phyloP scores from a whole-genome alignment of 2,329 filamentous ascomycete genomes.

The Grosmannia clavigera region DNA sequence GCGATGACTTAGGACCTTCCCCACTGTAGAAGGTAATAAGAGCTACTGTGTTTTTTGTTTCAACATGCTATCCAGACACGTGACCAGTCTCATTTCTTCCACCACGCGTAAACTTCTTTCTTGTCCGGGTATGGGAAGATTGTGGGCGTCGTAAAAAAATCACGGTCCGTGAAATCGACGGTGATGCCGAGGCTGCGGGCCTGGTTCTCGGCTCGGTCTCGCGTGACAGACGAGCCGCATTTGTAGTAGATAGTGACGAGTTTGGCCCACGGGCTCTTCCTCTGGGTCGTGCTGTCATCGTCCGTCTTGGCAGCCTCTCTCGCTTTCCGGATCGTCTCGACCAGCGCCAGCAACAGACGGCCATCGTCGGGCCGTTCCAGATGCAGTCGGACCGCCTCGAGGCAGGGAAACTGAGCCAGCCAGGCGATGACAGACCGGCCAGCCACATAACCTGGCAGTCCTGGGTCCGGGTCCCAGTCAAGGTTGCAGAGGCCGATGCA shows the following conservation, averaged over 20 bases:
- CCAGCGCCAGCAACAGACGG: neutral
- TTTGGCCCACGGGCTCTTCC: neutral
- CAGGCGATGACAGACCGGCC: slow-evolving; percentile 8
- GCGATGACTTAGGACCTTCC: too few relatives aligned
- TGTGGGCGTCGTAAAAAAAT: too few relatives aligned
- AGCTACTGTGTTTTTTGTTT: too few relatives aligned
- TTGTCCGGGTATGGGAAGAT: too few relatives aligned
- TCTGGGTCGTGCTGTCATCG: neutral
- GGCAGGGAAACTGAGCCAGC: slow-evolving; percentile 6
- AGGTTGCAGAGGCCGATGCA: slow-evolving; percentile 9
- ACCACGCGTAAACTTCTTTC: too few relatives aligned
- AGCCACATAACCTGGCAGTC: neutral
- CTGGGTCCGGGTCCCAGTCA: slow-evolving; percentile 3
- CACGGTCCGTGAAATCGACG: neutral
- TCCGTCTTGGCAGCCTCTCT: neutral
- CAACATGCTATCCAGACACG: too few relatives aligned
- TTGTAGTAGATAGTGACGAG: neutral
- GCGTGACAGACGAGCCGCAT: neutral
- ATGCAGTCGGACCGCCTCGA: slow-evolving; percentile 1
- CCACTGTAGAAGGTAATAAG: too few relatives aligned
- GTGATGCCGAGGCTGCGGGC: neutral
- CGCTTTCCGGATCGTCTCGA: neutral
- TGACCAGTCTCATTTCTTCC: too few relatives aligned
- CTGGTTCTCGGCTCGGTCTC: neutral
- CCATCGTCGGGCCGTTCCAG: neutral